Percentiles rank a stretch among this genome's conserved stretches.
Evolutionary conservation across 1,284 basidiomycete species (phyloP).

Genomic region (Puccinia hordei): DNA sequence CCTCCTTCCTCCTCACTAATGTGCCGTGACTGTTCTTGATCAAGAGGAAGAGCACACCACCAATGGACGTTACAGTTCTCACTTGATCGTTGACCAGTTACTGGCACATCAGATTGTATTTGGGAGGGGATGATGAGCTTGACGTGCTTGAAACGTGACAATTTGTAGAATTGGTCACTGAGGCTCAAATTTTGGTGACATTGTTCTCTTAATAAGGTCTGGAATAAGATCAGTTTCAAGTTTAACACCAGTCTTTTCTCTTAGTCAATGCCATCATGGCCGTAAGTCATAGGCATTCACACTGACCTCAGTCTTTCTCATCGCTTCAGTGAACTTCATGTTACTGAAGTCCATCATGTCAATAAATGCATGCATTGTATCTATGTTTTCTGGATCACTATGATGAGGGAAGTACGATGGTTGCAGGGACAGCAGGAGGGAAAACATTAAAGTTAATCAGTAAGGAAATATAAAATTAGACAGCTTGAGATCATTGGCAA

Average conservation of each 20-base stretch:
- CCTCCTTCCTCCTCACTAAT: no score
- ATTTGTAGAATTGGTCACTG: conserved; percentile 86
- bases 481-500: background rate
- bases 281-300: background rate
- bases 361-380: conserved; percentile 94
- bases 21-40: no score
- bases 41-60: no score
- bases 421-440: conserved; percentile 13
- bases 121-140: no score
- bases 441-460: conserved; percentile 22
- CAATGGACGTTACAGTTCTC: no score
- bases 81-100: no score
- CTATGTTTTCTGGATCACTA: conserved; percentile 81
- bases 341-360: conserved; percentile 83
- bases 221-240: conserved; percentile 73
- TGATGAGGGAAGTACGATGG: no score
- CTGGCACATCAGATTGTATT: no score
- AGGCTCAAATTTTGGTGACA: conserved; percentile 70
- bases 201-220: conserved; percentile 82
- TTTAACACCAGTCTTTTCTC: background rate
- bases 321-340: conserved; percentile 78
- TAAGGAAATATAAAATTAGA: conserved; percentile 15
- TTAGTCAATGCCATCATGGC: background rate
- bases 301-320: conserved; percentile 85
- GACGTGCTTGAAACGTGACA: conserved; percentile 90